Percentiles rank a stretch among this genome's conserved stretches.
These are phyloP conservation scores for Chlamydomonas incerta DNA, from an alignment of 139 green algal genomes.

Conservation along the genomic window DNA sequence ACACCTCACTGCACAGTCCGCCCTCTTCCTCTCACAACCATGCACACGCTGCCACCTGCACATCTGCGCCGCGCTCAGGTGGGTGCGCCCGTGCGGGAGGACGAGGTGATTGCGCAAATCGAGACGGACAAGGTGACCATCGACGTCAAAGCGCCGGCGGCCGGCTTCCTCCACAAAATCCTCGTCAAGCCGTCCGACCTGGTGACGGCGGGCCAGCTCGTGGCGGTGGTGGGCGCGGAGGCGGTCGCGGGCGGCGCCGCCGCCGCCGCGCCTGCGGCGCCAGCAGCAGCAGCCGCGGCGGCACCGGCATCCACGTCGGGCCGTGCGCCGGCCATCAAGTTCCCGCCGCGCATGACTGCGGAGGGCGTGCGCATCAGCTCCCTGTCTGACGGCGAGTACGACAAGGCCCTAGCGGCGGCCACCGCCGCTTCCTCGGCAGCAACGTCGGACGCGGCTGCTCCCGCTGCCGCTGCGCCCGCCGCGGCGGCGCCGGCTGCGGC, in stretches of 20 bases:
- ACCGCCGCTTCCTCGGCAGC: background rate
- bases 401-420: background rate
- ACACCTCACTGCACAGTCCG: no score
- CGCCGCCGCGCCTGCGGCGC: background rate
- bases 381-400: conserved; percentile 49
- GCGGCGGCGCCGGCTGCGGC: background rate
- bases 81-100: conserved; percentile 83
- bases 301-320: background rate
- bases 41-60: no score
- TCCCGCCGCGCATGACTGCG: conserved; percentile 47
- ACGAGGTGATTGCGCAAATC: conserved; percentile 97
- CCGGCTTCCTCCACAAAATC: conserved; percentile 48
- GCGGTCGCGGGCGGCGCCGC: background rate
- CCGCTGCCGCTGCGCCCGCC: background rate
- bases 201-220: conserved; percentile 50
- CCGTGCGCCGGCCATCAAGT: conserved; percentile 36
- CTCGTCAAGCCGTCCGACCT: conserved; percentile 55
- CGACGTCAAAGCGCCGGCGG: conserved; percentile 58
- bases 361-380: conserved; percentile 53
- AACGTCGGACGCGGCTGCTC: background rate
- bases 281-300: background rate
- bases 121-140: conserved; percentile 91
- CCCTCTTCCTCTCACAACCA: no score
- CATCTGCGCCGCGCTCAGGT: conserved; percentile 37
- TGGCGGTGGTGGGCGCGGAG: conserved; percentile 49